Base-by-base conservation (phyloP, 2,329 filamentous ascomycete species). In the Scolecobasidium constrictum region DNA sequence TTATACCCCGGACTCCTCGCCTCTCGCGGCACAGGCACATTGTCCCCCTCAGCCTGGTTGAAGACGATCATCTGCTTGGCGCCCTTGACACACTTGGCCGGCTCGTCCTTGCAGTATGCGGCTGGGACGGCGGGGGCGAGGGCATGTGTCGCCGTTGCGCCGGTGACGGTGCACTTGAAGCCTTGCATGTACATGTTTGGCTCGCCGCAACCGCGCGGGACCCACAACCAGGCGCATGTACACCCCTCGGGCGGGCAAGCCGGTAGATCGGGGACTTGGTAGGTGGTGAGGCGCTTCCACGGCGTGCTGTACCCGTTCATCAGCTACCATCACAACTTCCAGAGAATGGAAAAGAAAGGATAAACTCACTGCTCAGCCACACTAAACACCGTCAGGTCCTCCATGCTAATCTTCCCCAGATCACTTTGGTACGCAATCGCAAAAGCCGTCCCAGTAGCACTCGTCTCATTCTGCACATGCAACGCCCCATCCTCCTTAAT, bases 1-100 rank as follows among this genome's bases (percentile, higher is more conserved):
- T 39, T 22, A 19, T 39, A 39, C 6, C 9, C 11, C 9, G 37
- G 37, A 11, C 42, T 34, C 3, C 11, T 28, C 26, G 22, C 16
- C 16, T 47, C 61, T 61, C 22, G 26, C 18, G 38, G 38, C 12
- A 13, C 9, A n/a, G n/a, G n/a, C 12, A 41, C 26, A 17, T 41
- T 41, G 12, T 41, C 19, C 22, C 38, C 38, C 21, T 41, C 38
- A 19, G 26, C 21, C 19, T 41, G 68, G 42, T 71, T 60, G 62
- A 63, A 71, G 1, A 59, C 67, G 43, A 71, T 64, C 61, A 71
- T 71, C 51, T 72, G 68, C 54, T 72, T 72, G 1, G 69, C 65
- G 0, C 69, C 68, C 12, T 57, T 48, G 12, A 70, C 59, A 40
- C 69, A 72, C 36, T 64, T 62, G 26, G 52, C 58, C 11, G 49